Evolutionary conservation across 1,139 yeast species (phyloP).

Genomic region (Blastobotrys aristatus): DNA sequence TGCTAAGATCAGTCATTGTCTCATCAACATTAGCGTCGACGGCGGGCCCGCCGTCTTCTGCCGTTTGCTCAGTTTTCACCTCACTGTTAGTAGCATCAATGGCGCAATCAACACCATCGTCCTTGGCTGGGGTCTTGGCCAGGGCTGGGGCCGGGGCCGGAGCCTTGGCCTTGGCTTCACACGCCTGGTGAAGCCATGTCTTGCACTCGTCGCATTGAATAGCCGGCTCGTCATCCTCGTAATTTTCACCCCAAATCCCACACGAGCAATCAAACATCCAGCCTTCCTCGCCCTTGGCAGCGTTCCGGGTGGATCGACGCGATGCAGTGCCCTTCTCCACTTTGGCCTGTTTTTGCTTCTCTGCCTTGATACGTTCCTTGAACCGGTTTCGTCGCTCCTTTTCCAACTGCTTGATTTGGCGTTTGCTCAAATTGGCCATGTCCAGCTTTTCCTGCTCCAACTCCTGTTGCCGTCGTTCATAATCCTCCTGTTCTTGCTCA

Average conservation of each 20-base stretch:
- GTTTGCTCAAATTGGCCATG: conserved; percentile 12
- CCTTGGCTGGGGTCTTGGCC: not conserved
- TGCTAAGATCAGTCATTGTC: too few species aligned
- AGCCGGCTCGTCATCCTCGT: conserved; percentile 37
- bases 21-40: not conserved
- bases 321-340: conserved; percentile 2
- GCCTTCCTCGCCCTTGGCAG: conserved; percentile 6
- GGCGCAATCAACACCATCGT: too few species aligned
- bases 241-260: conserved; percentile 38
- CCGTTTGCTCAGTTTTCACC: too few species aligned
- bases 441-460: conserved; percentile 20
- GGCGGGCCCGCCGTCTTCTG: not conserved
- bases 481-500: conserved; percentile 22
- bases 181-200: conserved; percentile 41
- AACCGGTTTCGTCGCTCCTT: conserved; percentile 12
- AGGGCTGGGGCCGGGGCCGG: not conserved
- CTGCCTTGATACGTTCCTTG: conserved; percentile 12
- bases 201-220: conserved; percentile 39
- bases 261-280: conserved; percentile 43
- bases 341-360: conserved; percentile 9
- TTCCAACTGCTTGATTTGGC: conserved; percentile 12
- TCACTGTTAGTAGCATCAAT: too few species aligned
- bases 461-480: conserved; percentile 17
- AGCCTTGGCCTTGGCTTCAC: conserved; percentile 17
- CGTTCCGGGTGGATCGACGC: conserved; percentile 6